phyloP scores from a whole-genome alignment of 257 asterid species.

The Solanum ossicruentum region DNA sequence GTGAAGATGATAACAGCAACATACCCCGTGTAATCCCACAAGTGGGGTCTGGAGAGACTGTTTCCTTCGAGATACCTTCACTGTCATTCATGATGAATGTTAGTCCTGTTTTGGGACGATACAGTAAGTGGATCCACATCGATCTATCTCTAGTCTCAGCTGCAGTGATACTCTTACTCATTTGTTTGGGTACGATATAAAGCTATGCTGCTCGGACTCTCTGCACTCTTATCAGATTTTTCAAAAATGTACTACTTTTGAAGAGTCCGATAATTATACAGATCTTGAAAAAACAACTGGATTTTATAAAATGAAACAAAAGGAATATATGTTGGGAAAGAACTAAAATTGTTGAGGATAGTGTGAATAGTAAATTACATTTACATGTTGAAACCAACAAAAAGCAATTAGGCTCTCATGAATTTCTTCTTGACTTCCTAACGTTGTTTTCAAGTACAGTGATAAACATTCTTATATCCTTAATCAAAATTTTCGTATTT shows the following conservation, averaged over 20 bases:
- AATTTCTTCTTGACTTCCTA: too few species aligned
- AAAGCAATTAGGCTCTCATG: not conserved
- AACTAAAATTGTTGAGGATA: too few species aligned
- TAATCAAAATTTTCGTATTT: rapidly evolving
- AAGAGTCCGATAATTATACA: not conserved
- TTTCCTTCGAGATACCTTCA: slow-evolving; percentile 59
- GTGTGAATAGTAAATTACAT: not conserved
- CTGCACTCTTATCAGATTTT: not conserved
- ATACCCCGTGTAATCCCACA: not conserved
- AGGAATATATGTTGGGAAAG: not conserved
- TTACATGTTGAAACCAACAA: not conserved
- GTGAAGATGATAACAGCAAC: not conserved
- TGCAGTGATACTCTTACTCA: slow-evolving; percentile 69
- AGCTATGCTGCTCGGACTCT: not conserved
- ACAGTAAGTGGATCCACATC: slow-evolving; percentile 52
- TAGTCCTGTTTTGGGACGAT: slow-evolving; percentile 46
- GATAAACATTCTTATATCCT: too few species aligned
- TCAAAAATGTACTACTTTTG: not conserved
- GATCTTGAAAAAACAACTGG: not conserved
- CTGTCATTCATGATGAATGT: slow-evolving; percentile 31
- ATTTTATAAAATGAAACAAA: not conserved
- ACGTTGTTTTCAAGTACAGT: too few species aligned
- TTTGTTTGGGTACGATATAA: slow-evolving; percentile 53
- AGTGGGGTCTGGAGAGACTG: not conserved
- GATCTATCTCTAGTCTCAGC: slow-evolving; percentile 54